Evolutionary conservation across 306 rosid species (phyloP).

Genomic region (Quercus glauca): DNA sequence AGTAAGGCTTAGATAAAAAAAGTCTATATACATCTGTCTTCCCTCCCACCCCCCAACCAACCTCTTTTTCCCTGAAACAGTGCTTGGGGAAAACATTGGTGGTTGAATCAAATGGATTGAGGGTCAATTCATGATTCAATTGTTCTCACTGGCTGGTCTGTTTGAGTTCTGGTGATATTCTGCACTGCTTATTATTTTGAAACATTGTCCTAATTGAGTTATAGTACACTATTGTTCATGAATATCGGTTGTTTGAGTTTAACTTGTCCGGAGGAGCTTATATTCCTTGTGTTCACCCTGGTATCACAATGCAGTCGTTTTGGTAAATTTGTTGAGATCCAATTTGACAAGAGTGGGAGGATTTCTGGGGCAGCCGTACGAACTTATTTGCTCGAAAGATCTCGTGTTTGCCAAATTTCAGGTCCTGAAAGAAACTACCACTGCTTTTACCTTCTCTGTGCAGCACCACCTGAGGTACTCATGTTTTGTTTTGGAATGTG

Average conservation of each 20-base stretch:
- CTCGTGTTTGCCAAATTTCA: constrained; percentile 98
- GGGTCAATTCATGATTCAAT: constrained; percentile 5
- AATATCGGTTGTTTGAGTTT: constrained; percentile 5
- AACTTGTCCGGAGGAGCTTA: constrained; percentile 23
- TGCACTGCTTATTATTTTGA: constrained; percentile 14
- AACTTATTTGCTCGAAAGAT: constrained; percentile 95
- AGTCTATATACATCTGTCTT: background rate
- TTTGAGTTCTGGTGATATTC: constrained; percentile 17
- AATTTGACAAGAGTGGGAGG: constrained; percentile 98
- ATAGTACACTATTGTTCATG: background rate
- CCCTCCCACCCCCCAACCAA: background rate
- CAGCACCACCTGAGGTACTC: constrained; percentile 90
- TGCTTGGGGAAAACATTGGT: background rate
- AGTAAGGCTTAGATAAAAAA: background rate
- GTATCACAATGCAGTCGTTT: constrained; percentile 86
- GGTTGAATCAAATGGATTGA: background rate
- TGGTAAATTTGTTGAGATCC: constrained; percentile 99
- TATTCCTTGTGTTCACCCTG: constrained; percentile 23
- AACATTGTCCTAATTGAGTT: background rate
- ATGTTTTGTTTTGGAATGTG: constrained; percentile 21
- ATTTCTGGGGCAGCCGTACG: constrained; percentile 97
- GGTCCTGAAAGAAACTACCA: constrained; percentile 98
- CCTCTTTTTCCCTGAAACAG: background rate
- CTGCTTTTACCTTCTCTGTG: constrained; percentile 98
- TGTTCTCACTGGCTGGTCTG: constrained; percentile 4